These are phyloP conservation scores for Aspergillus sclerotiicarbonarius DNA, from an alignment of 495 filamentous ascomycete species.

Conservation along the genomic window DNA sequence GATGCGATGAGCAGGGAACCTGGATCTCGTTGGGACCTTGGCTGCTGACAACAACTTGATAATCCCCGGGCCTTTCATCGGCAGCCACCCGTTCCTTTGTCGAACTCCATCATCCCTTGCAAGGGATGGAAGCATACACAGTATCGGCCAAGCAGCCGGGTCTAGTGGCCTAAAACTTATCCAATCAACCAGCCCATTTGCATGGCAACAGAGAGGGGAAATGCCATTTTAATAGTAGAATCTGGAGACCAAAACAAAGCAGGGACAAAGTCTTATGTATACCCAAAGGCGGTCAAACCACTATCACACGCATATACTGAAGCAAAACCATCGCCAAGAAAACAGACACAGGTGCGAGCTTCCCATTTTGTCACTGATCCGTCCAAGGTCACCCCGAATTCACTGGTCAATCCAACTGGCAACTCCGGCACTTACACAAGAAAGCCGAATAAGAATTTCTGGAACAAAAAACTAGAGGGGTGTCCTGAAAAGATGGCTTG, in stretches of 20 bases:
- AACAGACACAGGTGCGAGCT: background rate
- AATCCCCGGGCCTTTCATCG: conserved; percentile 1
- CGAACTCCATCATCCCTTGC: background rate
- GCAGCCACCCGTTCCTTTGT: background rate
- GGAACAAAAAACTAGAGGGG: background rate
- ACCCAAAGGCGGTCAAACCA: background rate
- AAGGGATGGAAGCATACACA: background rate
- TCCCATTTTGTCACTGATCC: background rate
- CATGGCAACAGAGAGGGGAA: too few relatives aligned
- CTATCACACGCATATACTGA: too few relatives aligned
- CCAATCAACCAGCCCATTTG: too few relatives aligned
- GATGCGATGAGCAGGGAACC: background rate
- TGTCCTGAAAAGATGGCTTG: conserved; percentile 9
- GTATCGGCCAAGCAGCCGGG: background rate
- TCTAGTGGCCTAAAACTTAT: too few relatives aligned
- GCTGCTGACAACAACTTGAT: background rate
- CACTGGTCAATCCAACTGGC: conserved; percentile 12
- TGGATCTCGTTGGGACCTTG: background rate
- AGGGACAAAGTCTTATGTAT: background rate
- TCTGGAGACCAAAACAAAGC: too few relatives aligned
- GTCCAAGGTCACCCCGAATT: background rate
- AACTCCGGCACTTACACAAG: conserved; percentile 21
- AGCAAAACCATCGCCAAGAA: background rate
- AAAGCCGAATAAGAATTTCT: conserved; percentile 14
- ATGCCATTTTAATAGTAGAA: too few relatives aligned